A percentile compares a stretch with the other conserved stretches of the same genome.
phyloP scores from a whole-genome alignment of 1,284 basidiomycete genomes.

The Spongiforma sp. region DNA sequence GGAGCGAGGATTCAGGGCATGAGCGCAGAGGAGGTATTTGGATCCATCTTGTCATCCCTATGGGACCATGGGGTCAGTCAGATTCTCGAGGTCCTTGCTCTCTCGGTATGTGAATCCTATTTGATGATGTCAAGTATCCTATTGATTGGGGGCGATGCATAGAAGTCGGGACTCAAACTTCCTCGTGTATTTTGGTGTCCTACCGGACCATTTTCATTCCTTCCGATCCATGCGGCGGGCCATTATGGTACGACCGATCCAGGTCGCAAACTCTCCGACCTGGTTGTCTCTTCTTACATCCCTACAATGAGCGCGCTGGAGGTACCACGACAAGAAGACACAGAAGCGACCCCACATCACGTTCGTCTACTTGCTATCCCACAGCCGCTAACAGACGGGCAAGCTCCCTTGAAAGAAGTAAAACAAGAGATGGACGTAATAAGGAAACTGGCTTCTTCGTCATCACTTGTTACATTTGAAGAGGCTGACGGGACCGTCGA shows the following conservation, averaged over 20 bases:
- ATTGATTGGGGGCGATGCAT: neutral
- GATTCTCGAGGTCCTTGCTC: slow-evolving; percentile 5
- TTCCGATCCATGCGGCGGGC: slow-evolving; percentile 23
- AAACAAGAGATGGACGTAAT: slow-evolving; percentile 9
- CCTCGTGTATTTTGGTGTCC: slow-evolving; percentile 19
- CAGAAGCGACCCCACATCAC: neutral
- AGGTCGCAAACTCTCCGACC: slow-evolving; percentile 11
- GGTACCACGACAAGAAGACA: neutral
- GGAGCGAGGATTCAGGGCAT: neutral
- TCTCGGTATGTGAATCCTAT: slow-evolving; percentile 10
- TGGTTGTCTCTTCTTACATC: slow-evolving; percentile 18
- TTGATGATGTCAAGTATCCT: neutral
- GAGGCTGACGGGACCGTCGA: slow-evolving; percentile 12
- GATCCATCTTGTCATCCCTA: neutral
- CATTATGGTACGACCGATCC: neutral
- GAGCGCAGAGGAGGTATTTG: neutral
- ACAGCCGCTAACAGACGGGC: slow-evolving; percentile 16
- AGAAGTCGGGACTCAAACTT: neutral
- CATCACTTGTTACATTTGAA: slow-evolving; percentile 1
- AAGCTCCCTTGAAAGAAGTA: neutral
- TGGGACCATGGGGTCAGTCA: slow-evolving; percentile 12
- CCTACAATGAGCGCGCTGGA: slow-evolving; percentile 13
- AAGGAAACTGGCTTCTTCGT: neutral
- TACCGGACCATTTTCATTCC: slow-evolving; percentile 13
- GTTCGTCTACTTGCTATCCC: slow-evolving; percentile 13